Percentiles rank a stretch among this genome's conserved stretches.
These are phyloP conservation scores for Bolboschoenoplectus hybrid DNA, from an alignment of 202 grass and related monocot species.

Conservation along the genomic window DNA sequence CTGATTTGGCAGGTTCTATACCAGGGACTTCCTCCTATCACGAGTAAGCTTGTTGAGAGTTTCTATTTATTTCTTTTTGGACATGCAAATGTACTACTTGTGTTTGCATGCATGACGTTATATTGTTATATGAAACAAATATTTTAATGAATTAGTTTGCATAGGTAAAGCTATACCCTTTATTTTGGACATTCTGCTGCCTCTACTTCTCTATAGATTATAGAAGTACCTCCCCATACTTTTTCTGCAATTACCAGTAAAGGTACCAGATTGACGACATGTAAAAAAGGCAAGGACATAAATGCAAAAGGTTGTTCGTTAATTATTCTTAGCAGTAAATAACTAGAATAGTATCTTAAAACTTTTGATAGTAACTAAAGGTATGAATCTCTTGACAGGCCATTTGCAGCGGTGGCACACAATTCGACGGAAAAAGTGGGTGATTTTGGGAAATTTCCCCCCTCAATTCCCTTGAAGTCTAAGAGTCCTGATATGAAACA, in stretches of 20 bases:
- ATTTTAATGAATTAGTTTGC: slow-evolving; percentile 24
- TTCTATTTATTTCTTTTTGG: slow-evolving; percentile 21
- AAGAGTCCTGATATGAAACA: slow-evolving; percentile 35
- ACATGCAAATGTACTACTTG: slow-evolving; percentile 15
- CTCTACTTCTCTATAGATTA: background rate
- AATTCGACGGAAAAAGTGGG: slow-evolving; percentile 24
- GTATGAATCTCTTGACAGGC: slow-evolving; percentile 31
- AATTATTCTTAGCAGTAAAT: slow-evolving; percentile 27
- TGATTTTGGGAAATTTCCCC: slow-evolving; percentile 5
- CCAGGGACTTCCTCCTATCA: slow-evolving; percentile 21
- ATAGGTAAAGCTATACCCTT: background rate
- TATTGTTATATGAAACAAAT: background rate
- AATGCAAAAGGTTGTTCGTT: background rate
- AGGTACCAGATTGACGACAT: slow-evolving; percentile 1
- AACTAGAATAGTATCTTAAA: background rate
- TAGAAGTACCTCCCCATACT: background rate
- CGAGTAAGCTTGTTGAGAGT: slow-evolving; percentile 25
- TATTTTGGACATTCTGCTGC: slow-evolving; percentile 20
- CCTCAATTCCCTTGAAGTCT: slow-evolving; percentile 28
- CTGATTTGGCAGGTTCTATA: slow-evolving; percentile 23
- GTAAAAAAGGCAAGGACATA: slow-evolving; percentile 2
- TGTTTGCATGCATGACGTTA: slow-evolving; percentile 16
- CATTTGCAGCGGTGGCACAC: background rate
- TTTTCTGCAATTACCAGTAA: background rate
- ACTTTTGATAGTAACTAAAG: slow-evolving; percentile 6